Percentiles rank a stretch among this genome's conserved stretches.
phyloP scores from a whole-genome alignment of 495 filamentous ascomycete genomes.

The Chaetomium cochliodes region DNA sequence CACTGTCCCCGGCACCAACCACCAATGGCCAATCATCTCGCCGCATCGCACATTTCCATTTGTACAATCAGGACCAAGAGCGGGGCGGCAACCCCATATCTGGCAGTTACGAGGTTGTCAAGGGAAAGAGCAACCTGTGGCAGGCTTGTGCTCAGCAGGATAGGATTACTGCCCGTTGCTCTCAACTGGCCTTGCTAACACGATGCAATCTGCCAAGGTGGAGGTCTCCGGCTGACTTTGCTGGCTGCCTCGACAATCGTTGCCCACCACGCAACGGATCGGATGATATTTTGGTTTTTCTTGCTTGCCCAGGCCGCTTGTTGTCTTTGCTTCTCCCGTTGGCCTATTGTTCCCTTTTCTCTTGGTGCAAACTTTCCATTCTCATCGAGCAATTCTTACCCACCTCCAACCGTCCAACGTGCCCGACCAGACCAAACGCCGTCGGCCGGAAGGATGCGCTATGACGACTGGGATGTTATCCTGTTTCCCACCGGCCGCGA shows the following conservation, averaged over 20 bases:
- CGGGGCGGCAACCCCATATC: neutral
- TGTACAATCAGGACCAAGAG: neutral
- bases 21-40: neutral
- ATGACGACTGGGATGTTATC: constrained; percentile 78
- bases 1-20: neutral
- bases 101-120: neutral
- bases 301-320: constrained; percentile 4
- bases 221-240: constrained; percentile 4
- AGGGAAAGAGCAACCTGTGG: neutral
- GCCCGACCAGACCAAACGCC: neutral
- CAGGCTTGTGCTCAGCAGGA: neutral
- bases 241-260: neutral
- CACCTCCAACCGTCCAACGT: neutral
- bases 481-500: constrained; percentile 62
- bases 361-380: constrained; percentile 21
- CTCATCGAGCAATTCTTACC: constrained; percentile 27
- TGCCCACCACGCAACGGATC: neutral
- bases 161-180: neutral
- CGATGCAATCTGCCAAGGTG: neutral
- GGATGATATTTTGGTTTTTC: constrained; percentile 17
- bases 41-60: neutral
- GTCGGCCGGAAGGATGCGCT: constrained; percentile 60
- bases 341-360: constrained; percentile 14
- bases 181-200: neutral
- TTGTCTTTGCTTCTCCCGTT: constrained; percentile 2